Conservation (phyloP, 306 rosid species). For the Castanea mollissima region DNA sequence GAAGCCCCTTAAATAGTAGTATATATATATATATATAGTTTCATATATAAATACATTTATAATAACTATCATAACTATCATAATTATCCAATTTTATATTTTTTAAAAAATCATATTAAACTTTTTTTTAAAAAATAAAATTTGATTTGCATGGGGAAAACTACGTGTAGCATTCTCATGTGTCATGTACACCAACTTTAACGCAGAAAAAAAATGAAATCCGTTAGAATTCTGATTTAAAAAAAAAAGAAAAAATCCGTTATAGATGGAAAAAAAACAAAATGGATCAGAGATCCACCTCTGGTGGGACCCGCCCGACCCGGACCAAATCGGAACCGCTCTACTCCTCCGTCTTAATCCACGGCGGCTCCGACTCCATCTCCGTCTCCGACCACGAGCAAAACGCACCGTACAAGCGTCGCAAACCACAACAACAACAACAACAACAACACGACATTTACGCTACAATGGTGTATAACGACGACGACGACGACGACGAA, state of each 20-base stretch:
- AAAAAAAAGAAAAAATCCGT: background rate
- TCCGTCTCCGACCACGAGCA: conserved; percentile 19
- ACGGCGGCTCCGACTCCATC: conserved; percentile 30
- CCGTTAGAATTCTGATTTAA: no score
- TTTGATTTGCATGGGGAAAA: no score
- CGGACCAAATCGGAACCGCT: conserved; percentile 48
- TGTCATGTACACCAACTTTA: no score
- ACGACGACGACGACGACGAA: conserved; percentile 38
- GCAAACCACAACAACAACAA: conserved; percentile 2
- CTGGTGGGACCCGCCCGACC: conserved; percentile 43
- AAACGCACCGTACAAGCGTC: conserved; percentile 15
- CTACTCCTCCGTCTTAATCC: conserved; percentile 75
- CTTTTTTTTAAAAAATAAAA: no score
- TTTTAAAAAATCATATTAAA: no score
- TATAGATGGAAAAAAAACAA: background rate
- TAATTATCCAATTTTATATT: no score
- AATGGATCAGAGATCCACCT: conserved; percentile 57
- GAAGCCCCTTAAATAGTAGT: no score
- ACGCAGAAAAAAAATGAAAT: no score
- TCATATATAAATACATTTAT: no score
- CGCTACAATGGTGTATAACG: conserved; percentile 78
- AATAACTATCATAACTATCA: no score
- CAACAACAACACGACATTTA: conserved; percentile 49
- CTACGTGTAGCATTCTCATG: no score
- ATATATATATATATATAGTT: no score